Base-by-base conservation (phyloP, 2,329 filamentous ascomycete genomes). In the Epichloe sibirici region DNA sequence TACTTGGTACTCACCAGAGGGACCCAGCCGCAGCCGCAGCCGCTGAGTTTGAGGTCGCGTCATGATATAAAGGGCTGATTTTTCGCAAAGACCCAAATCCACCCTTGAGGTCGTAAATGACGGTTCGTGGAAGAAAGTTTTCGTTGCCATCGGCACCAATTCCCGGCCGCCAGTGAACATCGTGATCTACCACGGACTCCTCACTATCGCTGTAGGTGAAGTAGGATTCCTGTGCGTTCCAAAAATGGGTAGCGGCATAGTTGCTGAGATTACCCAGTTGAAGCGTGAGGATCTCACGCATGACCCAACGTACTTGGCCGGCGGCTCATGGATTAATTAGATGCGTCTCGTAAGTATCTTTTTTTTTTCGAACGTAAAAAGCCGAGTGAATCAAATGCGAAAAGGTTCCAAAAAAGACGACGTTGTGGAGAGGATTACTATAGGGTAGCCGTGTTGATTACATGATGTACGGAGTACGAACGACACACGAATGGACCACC, bases 201-300 rank as follows among this genome's bases (percentile, higher is more conserved):
- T 66, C 63, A n/a, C 69, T 56, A 45, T 78, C 73, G 2, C 75
- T 76, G 63, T 96, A 97, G 13, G 90, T 96, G 65, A 97, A 97
- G 70, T 98, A 98, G 1, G 91, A 95, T 75, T 98, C 93, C 86
- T 95, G 91, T 5, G 87, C 77, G 63, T 98, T 98, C 93, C 93
- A 98, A 68, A 96, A 98, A 72, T 98, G 93, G 0, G 90, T 94
- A 34, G 86, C 90, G 23, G 94, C 73, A 63, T 96, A 95, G 68
- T 98, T 98, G 66, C 87, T 90, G 65, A 87, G 83, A 66, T 95
- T 86, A 44, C 93, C 93, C 55, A 97, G 82, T 74, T 98, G 93
- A 45, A 98, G 74, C 0, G 91, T 96, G 56, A 98, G 76, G 56
- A 97, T 89, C 70, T 98, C 93, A 70, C 90, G 89, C 93, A 98